These are phyloP conservation scores for Boletus subluridellus DNA, from an alignment of 1,284 basidiomycete genomes.

Conservation along the genomic window DNA sequence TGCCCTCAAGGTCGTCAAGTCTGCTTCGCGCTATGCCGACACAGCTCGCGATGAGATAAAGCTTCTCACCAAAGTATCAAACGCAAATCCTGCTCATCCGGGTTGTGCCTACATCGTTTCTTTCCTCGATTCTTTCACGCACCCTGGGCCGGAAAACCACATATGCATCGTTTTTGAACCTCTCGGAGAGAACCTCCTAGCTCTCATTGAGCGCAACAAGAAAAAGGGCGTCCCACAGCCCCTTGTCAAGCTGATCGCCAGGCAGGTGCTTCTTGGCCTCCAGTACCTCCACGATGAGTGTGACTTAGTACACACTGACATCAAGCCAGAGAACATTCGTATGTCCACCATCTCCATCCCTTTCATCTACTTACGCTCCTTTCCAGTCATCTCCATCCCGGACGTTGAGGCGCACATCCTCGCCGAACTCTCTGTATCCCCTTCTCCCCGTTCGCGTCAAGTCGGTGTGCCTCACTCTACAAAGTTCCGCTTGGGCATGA, in stretches of 20 bases:
- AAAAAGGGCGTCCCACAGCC: slow-evolving; percentile 78
- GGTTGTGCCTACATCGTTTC: slow-evolving; percentile 75
- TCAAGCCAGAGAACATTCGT: slow-evolving; percentile 91
- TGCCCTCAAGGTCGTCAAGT: slow-evolving; percentile 90
- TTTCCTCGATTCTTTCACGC: slow-evolving; percentile 83
- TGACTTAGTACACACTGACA: slow-evolving; percentile 83
- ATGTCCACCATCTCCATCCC: slow-evolving; percentile 20
- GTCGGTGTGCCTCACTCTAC: slow-evolving; percentile 63
- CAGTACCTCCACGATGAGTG: slow-evolving; percentile 90
- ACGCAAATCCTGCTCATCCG: slow-evolving; percentile 65
- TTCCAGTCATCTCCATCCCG: slow-evolving; percentile 69
- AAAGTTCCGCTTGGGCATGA: slow-evolving; percentile 53
- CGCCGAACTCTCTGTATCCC: slow-evolving; percentile 60
- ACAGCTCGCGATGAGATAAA: slow-evolving; percentile 91
- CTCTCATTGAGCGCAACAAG: slow-evolving; percentile 83
- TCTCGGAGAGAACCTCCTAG: slow-evolving; percentile 82
- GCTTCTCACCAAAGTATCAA: slow-evolving; percentile 73
- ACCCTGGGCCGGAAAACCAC: slow-evolving; percentile 66
- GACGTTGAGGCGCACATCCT: slow-evolving; percentile 70
- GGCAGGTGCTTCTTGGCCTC: slow-evolving; percentile 82
- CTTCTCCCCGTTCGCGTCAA: slow-evolving; percentile 64
- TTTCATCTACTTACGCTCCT: slow-evolving; percentile 10
- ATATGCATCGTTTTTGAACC: slow-evolving; percentile 92
- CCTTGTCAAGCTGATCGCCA: slow-evolving; percentile 79
- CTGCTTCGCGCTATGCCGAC: slow-evolving; percentile 80